Base-by-base conservation (phyloP, 148 eudicot species). In the Chenopodium quinoa region DNA sequence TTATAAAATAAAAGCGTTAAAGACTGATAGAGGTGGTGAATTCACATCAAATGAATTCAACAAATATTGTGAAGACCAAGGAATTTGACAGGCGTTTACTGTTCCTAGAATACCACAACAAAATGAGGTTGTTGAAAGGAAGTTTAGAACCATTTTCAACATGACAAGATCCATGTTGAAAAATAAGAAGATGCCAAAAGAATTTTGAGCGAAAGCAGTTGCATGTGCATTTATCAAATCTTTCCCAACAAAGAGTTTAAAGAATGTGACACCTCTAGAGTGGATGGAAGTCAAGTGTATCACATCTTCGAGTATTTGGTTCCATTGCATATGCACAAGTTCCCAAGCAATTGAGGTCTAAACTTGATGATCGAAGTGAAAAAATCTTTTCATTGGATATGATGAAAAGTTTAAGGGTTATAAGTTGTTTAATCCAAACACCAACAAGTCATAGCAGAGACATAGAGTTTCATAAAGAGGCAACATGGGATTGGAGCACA, bases 351-450 rank as follows among this genome's bases (percentile, higher is more conserved):
- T 13, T 54, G 2, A 78, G 78, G 11, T 29, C 56, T 5, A 83
- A 83, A 17, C 81, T 71, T 9, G 80, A 76, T 12, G 80, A 82
- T 17, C 44, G 70, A n/a, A 70, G 64, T 44, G 47, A 77, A 11
- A 76, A 46, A 23, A 44, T 25, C 4, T 71, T 4, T 82, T 82
- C 10, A 73, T 82, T 9, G 75, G 68, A 13, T 70, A 79, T 31
- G 81, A 79, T 70, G 75, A 69, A 13, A 69, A 32, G 0, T 69
- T 25, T 60, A 82, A 56, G 64, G 71, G 7, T 71, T 58, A 54
- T 7, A 44, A 71, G 32, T 22, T 82, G 7, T 77, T 2, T 9
- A 62, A 82, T 31, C 84, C 81, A 62, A 46, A 4, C 16, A 25
- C 12, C 14, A 37, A 65, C 9, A 82, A 82, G 40, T 10, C 23